phyloP scores from a whole-genome alignment of 2,329 filamentous ascomycete species.

The Fusarium concolor region DNA sequence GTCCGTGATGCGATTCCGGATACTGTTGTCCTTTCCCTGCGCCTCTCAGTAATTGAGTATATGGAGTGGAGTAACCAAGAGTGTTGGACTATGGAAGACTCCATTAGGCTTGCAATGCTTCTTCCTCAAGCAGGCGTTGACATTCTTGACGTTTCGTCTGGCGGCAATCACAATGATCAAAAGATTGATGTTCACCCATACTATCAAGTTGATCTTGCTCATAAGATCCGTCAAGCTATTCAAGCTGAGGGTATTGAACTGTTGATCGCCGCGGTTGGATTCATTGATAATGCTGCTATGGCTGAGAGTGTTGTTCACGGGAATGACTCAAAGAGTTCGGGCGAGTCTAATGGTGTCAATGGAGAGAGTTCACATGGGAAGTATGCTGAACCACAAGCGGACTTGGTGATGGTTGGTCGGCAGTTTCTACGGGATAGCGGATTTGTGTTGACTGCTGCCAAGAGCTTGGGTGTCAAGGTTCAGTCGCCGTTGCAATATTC shows the following conservation, averaged over 20 bases:
- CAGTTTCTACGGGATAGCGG: slow-evolving; percentile 86
- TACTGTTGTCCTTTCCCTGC: slow-evolving; percentile 67
- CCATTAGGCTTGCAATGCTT: slow-evolving; percentile 53
- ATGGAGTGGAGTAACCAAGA: slow-evolving; percentile 60
- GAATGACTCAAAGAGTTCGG: rapidly evolving
- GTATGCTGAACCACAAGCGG: slow-evolving; percentile 60
- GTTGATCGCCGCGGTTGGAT: slow-evolving; percentile 78
- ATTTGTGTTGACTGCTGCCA: slow-evolving; percentile 77
- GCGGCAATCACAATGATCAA: slow-evolving; percentile 73
- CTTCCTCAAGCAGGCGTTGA: slow-evolving; percentile 81
- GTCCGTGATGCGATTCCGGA: slow-evolving; percentile 64
- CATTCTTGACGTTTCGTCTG: slow-evolving; percentile 83
- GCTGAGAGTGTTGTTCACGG: slow-evolving; percentile 56
- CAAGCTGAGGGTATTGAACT: slow-evolving; percentile 60
- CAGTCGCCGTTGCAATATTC: slow-evolving; percentile 77
- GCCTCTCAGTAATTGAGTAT: slow-evolving; percentile 72
- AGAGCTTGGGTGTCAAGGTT: slow-evolving; percentile 76
- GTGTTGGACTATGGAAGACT: slow-evolving; percentile 74
- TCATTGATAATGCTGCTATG: slow-evolving; percentile 75
- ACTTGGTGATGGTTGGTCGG: slow-evolving; percentile 77
- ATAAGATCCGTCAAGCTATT: slow-evolving; percentile 75
- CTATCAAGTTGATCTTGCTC: slow-evolving; percentile 81
- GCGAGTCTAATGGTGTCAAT: rapidly evolving
- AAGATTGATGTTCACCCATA: slow-evolving; percentile 70
- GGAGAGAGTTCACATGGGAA: slow-evolving; percentile 55